These are phyloP conservation scores for Rhizoclosmatium globosum DNA, from an alignment of 192 early-diverging fungal genomes.

Conservation along the genomic window DNA sequence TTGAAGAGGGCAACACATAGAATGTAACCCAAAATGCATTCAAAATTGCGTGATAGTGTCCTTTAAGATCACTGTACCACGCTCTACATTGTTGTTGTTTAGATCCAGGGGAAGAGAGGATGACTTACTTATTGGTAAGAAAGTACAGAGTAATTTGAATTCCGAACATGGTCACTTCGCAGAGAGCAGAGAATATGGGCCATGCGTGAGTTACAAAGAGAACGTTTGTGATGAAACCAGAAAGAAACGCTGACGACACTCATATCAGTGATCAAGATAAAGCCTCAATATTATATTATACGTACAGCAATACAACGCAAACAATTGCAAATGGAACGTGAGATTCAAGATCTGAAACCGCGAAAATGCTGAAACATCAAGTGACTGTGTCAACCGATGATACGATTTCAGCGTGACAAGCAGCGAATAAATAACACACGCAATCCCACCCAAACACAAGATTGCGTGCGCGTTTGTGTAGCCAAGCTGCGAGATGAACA, in stretches of 20 bases:
- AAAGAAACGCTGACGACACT: conserved; percentile 6
- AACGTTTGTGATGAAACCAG: conserved; percentile 16
- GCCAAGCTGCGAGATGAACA: conserved; percentile 27
- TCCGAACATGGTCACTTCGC: conserved; percentile 7
- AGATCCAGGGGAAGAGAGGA: neutral
- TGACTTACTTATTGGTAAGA: conserved; percentile 1
- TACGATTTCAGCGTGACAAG: neutral
- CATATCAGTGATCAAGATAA: neutral
- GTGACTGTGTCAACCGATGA: conserved; percentile 4
- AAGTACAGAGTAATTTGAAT: conserved; percentile 26
- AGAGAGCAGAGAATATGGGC: conserved; percentile 11
- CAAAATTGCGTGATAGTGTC: neutral
- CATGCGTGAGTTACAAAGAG: conserved; percentile 1
- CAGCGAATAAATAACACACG: neutral
- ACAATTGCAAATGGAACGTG: neutral
- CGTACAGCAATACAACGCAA: neutral
- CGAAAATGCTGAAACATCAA: neutral
- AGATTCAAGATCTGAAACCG: conserved; percentile 15
- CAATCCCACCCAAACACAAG: conserved; percentile 11
- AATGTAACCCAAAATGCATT: neutral
- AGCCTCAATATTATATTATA: neutral
- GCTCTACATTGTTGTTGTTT: neutral
- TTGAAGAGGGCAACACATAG: conserved; percentile 7
- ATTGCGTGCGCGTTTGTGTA: conserved; percentile 34
- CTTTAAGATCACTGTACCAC: neutral